Conservation (phyloP, 2,329 filamentous ascomycete genomes). For the Venturiaceae sp. region DNA sequence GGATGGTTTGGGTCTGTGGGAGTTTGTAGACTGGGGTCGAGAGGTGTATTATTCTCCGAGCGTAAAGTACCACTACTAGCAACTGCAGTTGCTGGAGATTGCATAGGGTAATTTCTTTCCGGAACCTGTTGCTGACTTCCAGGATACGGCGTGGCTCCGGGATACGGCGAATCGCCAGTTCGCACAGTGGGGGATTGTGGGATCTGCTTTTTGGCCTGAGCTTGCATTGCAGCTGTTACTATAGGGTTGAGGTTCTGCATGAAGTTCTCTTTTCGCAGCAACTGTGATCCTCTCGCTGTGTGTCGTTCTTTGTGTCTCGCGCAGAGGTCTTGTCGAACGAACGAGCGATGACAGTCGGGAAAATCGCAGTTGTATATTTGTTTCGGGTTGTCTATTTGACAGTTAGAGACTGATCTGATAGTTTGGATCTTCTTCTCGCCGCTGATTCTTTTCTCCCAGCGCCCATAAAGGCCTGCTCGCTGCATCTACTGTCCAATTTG, state of each 20-base stretch:
- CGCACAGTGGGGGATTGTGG: slow-evolving; percentile 1
- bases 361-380: slow-evolving; percentile 93
- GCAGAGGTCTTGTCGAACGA: slow-evolving; percentile 88
- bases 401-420: neutral
- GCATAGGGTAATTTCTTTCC: slow-evolving; percentile 5
- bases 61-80: slow-evolving; percentile 7
- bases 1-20: slow-evolving; percentile 16
- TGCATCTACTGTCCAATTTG: too few species aligned
- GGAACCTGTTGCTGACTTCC: neutral
- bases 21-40: slow-evolving; percentile 18
- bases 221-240: slow-evolving; percentile 26
- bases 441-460: neutral
- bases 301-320: slow-evolving; percentile 49
- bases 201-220: slow-evolving; percentile 13
- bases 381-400: slow-evolving; percentile 67
- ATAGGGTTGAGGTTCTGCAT: slow-evolving; percentile 40
- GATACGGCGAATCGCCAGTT: slow-evolving; percentile 3
- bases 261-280: slow-evolving; percentile 64
- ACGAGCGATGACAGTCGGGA: slow-evolving; percentile 78
- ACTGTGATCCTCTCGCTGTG: slow-evolving; percentile 57
- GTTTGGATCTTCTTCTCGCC: neutral
- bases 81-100: slow-evolving; percentile 4
- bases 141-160: slow-evolving; percentile 2
- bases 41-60: slow-evolving; percentile 24
- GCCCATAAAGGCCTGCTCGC: neutral